Evolutionary conservation across 1,284 basidiomycete species (phyloP).

Genomic region (Ganoderma leucocontextum): DNA sequence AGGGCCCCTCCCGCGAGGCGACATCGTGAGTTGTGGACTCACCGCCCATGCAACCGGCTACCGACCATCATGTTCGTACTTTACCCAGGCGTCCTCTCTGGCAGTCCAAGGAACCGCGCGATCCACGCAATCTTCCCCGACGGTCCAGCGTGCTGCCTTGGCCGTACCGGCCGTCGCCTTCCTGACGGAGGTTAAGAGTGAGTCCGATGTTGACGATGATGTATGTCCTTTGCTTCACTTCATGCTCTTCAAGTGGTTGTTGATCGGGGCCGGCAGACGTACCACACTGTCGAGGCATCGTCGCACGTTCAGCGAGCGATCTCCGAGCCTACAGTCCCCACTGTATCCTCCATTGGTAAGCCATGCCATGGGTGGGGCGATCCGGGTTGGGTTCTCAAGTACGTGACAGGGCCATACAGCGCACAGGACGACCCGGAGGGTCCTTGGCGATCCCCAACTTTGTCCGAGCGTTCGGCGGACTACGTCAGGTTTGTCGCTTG

Average conservation of each 20-base stretch:
- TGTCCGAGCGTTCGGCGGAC: slow-evolving; percentile 27
- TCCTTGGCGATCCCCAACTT: slow-evolving; percentile 26
- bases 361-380: background rate
- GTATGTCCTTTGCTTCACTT: slow-evolving; percentile 12
- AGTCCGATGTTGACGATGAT: slow-evolving; percentile 25
- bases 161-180: background rate
- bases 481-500: slow-evolving; percentile 14
- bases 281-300: slow-evolving; percentile 30
- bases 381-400: background rate
- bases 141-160: slow-evolving; percentile 17
- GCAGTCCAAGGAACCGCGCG: slow-evolving; percentile 3
- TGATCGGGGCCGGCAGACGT: slow-evolving; percentile 13
- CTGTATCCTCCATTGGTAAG: slow-evolving; percentile 28
- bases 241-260: background rate
- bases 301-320: slow-evolving; percentile 32
- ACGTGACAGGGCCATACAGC: slow-evolving; percentile 3
- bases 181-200: slow-evolving; percentile 13
- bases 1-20: background rate
- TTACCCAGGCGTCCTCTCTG: slow-evolving; percentile 13
- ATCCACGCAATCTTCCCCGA: slow-evolving; percentile 21
- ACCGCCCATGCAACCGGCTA: background rate
- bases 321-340: slow-evolving; percentile 31
- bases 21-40: background rate
- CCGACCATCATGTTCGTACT: background rate
- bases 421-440: slow-evolving; percentile 11